Percentiles rank a stretch among this genome's conserved stretches.
Evolutionary conservation across 352 stramenopile genomes (phyloP).

Genomic region (Thalassiosira mediterranea): DNA sequence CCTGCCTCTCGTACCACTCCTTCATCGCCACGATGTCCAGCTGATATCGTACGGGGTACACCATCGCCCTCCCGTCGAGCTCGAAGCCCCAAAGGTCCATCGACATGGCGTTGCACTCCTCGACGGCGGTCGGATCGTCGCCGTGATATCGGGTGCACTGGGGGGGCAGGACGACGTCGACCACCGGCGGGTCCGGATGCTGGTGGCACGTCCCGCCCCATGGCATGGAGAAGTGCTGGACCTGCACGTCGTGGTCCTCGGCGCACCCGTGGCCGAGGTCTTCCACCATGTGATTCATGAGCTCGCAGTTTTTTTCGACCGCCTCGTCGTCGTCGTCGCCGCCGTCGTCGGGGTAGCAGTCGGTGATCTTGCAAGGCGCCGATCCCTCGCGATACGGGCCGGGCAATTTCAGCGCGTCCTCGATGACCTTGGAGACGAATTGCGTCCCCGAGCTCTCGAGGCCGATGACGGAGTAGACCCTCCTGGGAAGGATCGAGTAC

Average conservation of each 20-base stretch:
- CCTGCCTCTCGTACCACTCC: slow-evolving; percentile 32
- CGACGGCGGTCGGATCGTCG: slow-evolving; percentile 1
- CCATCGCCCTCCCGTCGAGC: slow-evolving; percentile 18
- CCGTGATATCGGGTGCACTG: slow-evolving; percentile 18
- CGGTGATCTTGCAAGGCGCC: slow-evolving; percentile 14
- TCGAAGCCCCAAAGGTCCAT: slow-evolving; percentile 16
- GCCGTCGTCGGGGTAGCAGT: not conserved
- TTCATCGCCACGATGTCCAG: slow-evolving; percentile 29
- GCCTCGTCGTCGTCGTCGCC: no score
- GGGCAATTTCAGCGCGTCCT: slow-evolving; percentile 16
- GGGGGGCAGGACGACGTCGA: slow-evolving; percentile 30
- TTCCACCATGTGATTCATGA: not conserved
- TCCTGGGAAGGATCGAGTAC: slow-evolving; percentile 36
- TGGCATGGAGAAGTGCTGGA: slow-evolving; percentile 46
- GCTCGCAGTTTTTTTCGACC: no score
- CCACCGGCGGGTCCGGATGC: slow-evolving; percentile 13
- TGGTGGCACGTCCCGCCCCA: slow-evolving; percentile 18
- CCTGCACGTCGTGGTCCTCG: slow-evolving; percentile 27
- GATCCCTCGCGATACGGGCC: slow-evolving; percentile 17
- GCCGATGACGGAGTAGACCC: slow-evolving; percentile 38
- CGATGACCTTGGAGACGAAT: slow-evolving; percentile 29
- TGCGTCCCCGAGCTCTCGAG: slow-evolving; percentile 38
- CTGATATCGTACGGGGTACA: slow-evolving; percentile 32
- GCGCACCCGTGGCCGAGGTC: slow-evolving; percentile 10
- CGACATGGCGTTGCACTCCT: slow-evolving; percentile 17